A percentile compares a stretch with the other conserved stretches of the same genome.
Evolutionary conservation across 192 early-diverging fungal genomes (phyloP).

Genomic region (Backusella tarrabulga): DNA sequence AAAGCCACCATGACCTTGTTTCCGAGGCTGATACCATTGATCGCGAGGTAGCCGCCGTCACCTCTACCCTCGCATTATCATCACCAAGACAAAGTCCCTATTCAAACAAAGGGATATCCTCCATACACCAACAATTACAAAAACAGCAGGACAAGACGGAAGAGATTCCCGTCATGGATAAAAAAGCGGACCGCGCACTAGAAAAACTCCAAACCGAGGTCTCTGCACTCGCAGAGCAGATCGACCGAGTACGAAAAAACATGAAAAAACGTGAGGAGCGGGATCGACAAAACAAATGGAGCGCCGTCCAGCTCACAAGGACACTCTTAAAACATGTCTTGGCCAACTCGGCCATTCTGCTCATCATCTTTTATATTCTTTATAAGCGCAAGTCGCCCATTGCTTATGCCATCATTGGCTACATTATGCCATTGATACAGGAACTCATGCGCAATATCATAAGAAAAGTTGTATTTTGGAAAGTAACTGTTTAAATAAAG

Average conservation of each 20-base stretch:
- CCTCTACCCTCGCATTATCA: not conserved
- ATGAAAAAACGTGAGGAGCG: conserved; percentile 13
- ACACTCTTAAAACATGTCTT: conserved; percentile 16
- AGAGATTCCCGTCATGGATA: not conserved
- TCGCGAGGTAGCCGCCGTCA: conserved; percentile 23
- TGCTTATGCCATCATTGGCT: conserved; percentile 7
- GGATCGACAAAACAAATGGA: conserved; percentile 14
- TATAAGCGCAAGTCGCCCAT: conserved; percentile 12
- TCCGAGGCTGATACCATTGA: conserved; percentile 26
- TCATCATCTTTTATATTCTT: conserved; percentile 13
- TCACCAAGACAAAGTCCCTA: conserved; percentile 14
- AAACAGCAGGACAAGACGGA: not conserved
- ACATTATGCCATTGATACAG: not conserved
- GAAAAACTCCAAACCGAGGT: conserved; percentile 30
- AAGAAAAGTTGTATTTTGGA: conserved; percentile 7
- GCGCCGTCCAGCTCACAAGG: not conserved
- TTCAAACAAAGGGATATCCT: not conserved
- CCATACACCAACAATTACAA: not conserved
- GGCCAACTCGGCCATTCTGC: conserved; percentile 12
- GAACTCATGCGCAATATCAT: not conserved
- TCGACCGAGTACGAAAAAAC: conserved; percentile 12
- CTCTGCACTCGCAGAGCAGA: conserved; percentile 20
- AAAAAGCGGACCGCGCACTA: conserved; percentile 14
- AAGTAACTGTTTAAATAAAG: conserved; percentile 1
- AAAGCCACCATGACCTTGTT: not conserved